phyloP scores from a whole-genome alignment of 2,329 filamentous ascomycete species.

The Aureobasidium vineae region DNA sequence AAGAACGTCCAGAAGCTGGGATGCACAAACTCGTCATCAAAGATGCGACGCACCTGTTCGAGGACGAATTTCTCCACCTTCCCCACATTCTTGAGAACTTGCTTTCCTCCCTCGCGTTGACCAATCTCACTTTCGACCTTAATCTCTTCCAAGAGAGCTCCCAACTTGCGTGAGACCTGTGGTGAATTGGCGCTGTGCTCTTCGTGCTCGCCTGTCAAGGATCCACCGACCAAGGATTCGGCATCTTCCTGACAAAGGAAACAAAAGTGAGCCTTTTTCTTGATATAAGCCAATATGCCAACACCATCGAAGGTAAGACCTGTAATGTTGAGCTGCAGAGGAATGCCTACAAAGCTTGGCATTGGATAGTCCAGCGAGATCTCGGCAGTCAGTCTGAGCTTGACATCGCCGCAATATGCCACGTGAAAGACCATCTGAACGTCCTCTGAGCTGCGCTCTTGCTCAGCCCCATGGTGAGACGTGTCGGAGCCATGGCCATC shows the following conservation, averaged over 20 bases:
- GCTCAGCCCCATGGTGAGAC: conserved; percentile 1
- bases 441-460: conserved; percentile 78
- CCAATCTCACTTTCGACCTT: conserved; percentile 97
- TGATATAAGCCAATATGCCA: conserved; percentile 86
- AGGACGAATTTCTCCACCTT: conserved; percentile 98
- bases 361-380: conserved; percentile 97
- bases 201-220: conserved; percentile 34
- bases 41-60: conserved; percentile 93
- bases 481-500: conserved; percentile 25
- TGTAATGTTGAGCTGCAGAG: conserved; percentile 90
- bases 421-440: conserved; percentile 91
- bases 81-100: conserved; percentile 95
- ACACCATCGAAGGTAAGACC: conserved; percentile 94
- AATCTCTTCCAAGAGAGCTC: conserved; percentile 85
- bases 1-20: conserved; percentile 98
- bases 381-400: conserved; percentile 86
- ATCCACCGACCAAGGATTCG: conserved; percentile 57
- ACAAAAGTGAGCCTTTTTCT: conserved; percentile 86
- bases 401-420: conserved; percentile 82
- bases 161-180: conserved; percentile 50
- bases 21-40: conserved; percentile 98
- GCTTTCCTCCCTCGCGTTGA: conserved; percentile 83
- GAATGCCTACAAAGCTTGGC: conserved; percentile 96
- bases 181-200: conserved; percentile 11
- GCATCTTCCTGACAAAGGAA: conserved; percentile 93